Evolutionary conservation across 495 filamentous ascomycete genomes (phyloP), one percentile per base, ranked within the genome.

Genomic region (Penicillium parvum): DNA sequence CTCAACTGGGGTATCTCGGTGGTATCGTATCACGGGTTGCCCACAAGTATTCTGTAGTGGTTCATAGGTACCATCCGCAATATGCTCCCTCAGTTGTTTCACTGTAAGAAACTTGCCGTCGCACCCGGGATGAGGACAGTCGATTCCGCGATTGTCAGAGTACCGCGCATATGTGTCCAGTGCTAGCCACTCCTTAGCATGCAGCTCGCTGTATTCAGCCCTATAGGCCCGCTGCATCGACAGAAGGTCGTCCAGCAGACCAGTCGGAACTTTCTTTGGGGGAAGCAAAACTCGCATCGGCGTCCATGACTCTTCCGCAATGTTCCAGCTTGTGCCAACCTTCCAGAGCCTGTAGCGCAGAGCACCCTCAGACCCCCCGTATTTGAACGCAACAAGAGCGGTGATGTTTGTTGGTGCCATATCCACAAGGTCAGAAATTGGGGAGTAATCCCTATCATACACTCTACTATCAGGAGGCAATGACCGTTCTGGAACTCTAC

Each of bases 231-330:
- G 9, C 19, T 19, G 11, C n/a, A 16, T 35, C 2, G 3, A n/a
- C 4, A 21, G 7, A 10, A 35, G 10, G 32, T 35, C 8, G 12
- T 35, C 21, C 32, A 35, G 18, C 14, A 35, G n/a, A 39, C 36
- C 21, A 5, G 2, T 9, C n/a, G 36, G 25, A 21, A 39, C 21
- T 25, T 27, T 39, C 18, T 35, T 35, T 21, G 32, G 32, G 0
- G 17, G 32, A 35, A 35, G 32, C 32, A 35, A 2, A 6, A 35
- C 32, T 35, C 32, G 32, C 32, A 35, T 35, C 5, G 32, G 32
- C 7, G 32, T 35, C 32, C 32, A 35, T 9, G 8, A 8, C 4
- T 35, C 32, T 18, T 35, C 3, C 9, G 21, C 8, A 0, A 35
- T 10, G 32, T 7, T 21, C 32, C 32, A 35, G 32, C 32, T 10